Conservation (phyloP, 139 green algal species). For the Diplosphaera chodatii region DNA sequence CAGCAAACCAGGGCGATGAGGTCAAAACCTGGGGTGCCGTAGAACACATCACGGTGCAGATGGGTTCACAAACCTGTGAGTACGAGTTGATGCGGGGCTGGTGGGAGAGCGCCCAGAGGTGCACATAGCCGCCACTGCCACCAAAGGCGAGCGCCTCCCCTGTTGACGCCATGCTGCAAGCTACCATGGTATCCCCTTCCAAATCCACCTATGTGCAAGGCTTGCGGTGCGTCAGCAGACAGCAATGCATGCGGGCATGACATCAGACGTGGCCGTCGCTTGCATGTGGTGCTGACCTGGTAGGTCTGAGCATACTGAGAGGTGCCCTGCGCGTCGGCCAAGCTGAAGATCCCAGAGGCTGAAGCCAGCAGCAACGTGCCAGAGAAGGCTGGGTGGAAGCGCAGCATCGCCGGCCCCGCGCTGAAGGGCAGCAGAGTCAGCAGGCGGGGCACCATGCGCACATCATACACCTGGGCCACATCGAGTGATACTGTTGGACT, state of each 20-base stretch:
- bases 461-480: conserved; percentile 71
- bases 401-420: conserved; percentile 31
- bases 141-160: conserved; percentile 71
- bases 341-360: conserved; percentile 43
- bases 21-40: no score
- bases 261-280: no score
- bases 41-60: no score
- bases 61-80: no score
- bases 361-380: conserved; percentile 57
- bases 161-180: conserved; percentile 27
- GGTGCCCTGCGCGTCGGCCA: conserved; percentile 49
- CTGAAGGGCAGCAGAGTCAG: conserved; percentile 51
- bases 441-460: conserved; percentile 40
- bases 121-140: conserved; percentile 66
- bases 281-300: no score
- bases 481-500: no score
- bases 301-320: conserved; percentile 18
- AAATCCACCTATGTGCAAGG: conserved; percentile 58
- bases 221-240: no score
- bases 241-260: no score
- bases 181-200: conserved; percentile 45
- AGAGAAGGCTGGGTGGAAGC: conserved; percentile 66
- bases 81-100: conserved; percentile 18
- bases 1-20: no score
- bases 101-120: conserved; percentile 56